These are phyloP conservation scores for Xylaria sp. DNA, from an alignment of 2,329 filamentous ascomycete species.

Conservation along the genomic window DNA sequence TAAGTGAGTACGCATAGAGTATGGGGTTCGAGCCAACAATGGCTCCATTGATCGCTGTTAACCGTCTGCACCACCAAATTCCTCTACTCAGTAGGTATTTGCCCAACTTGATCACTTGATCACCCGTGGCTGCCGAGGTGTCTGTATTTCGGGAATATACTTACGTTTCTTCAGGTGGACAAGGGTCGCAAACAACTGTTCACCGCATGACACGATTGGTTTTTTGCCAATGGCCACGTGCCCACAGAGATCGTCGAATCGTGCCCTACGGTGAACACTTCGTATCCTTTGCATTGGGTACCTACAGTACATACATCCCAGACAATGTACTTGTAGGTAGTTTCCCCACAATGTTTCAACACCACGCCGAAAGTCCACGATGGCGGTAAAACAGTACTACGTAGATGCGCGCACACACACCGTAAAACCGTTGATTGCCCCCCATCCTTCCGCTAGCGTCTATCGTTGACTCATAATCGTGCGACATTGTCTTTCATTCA, in stretches of 20 bases:
- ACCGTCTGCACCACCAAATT: background rate
- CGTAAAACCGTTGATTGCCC: constrained; percentile 11
- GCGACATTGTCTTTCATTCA: background rate
- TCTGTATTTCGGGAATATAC: background rate
- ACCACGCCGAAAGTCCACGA: constrained; percentile 9
- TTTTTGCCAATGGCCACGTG: constrained; percentile 22
- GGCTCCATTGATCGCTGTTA: constrained; percentile 7
- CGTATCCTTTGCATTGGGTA: constrained; percentile 25
- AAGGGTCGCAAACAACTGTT: constrained; percentile 9
- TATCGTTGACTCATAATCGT: constrained; percentile 10
- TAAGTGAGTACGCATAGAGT: background rate
- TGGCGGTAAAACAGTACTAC: constrained; percentile 13
- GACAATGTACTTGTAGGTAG: background rate
- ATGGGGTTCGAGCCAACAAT: constrained; percentile 6
- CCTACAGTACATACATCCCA: background rate
- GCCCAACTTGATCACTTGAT: constrained; percentile 2
- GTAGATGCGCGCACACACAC: constrained; percentile 5
- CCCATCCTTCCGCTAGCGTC: constrained; percentile 1
- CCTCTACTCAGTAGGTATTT: background rate
- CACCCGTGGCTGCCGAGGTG: background rate
- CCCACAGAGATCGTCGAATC: constrained; percentile 8
- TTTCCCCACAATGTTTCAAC: constrained; percentile 13
- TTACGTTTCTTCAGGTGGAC: background rate
- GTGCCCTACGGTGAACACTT: background rate
- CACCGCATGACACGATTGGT: constrained; percentile 13